Evolutionary conservation across 495 filamentous ascomycete species (phyloP), one percentile per base, ranked within the genome.

Genomic region (Chlorociboria aeruginascens): DNA sequence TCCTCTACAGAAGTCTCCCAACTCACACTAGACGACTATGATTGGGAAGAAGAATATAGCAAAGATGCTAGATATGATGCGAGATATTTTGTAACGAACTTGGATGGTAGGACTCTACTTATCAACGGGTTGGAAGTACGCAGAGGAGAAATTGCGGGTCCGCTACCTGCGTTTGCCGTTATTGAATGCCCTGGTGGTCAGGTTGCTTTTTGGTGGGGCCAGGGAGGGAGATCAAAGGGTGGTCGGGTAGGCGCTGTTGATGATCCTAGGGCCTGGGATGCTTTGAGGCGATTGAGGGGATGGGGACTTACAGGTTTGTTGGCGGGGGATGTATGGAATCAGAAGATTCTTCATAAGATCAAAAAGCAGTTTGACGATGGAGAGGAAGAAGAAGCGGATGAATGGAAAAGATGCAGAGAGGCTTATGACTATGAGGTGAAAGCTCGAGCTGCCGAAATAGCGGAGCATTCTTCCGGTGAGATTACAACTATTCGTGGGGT

Each of bases 181-280:
- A 56, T 59, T n/a, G 44, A 56, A 38, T 48, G 42, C 17, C 56
- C 53, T 11, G 53, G 53, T n/a, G 44, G 38, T 11, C 53, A 56
- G 29, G 28, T 54, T 13, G 44, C 43, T 29, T 56, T 56, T 32
- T 59, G 53, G 56, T 54, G 33, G 33, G 56, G 56, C 10, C 9
- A 17, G 2, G 32, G 17, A 8, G 56, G 56, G 8, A 48, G 56
- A 38, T 37, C 48, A 37, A 48, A 40, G 36, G 37, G 43, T 32
- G 39, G 48, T 2, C 8, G 9, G 8, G 20, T 25, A 25, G 20
- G 20, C 20, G 1, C 20, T 25, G 20, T 25, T 25, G 16, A 52
- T 9, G 40, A 32, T 11, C 13, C 20, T 3, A 6, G 17, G 10
- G 6, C 14, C 11, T 36, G 16, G 11, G 17, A 17, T 12, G 3